Base-by-base conservation (phyloP, 2,329 filamentous ascomycete species). In the Cladophialophora exuberans region DNA sequence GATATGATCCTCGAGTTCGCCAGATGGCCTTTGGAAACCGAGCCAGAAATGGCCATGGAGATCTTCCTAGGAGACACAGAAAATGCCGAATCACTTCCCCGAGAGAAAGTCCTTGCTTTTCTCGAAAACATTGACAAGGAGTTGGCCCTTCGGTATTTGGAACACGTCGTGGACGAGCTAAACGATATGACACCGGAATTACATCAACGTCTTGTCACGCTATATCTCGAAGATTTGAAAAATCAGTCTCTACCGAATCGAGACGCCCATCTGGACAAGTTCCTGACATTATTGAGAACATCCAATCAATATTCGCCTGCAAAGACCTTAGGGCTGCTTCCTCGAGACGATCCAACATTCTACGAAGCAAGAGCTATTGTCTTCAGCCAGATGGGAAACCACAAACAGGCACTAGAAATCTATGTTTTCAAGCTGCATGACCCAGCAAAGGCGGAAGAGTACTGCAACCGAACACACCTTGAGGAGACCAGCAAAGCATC, bases 371-470 rank as follows among this genome's bases (percentile, higher is more conserved):
- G 93, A 58, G 94, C 94, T 5, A 87, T 97, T 39, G 86, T 97
- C 17, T 83, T 97, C 33, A 91, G 90, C 72, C 95, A 94, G 64
- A 96, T 97, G 89, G 90, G 90, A 5, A 88, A 93, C 65, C 92
- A 99, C 74, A 92, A 90, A 68, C 91, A 97, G 72, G 94, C 94
- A 0, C 76, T 99, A n/a, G 88, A 94, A 69, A 96, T 99, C 48
- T 99, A 96, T 69, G 93, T 97, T 23, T 99, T 97, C 74, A 94
- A 93, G 70, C 83, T 99, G 70, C 78, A 88, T 63, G 87, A 96
- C 70, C 93, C 89, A 60, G 77, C 76, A 10, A 97, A 96, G 72
- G 94, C 94, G 26, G 94, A 99, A 81, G 90, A 96, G 62, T 90
- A 99, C 74, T 97, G 94, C 76, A 97, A 97, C 72, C 86, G 85